These are phyloP conservation scores for Purshia tridentata DNA, from an alignment of 306 rosid genomes.

Conservation along the genomic window DNA sequence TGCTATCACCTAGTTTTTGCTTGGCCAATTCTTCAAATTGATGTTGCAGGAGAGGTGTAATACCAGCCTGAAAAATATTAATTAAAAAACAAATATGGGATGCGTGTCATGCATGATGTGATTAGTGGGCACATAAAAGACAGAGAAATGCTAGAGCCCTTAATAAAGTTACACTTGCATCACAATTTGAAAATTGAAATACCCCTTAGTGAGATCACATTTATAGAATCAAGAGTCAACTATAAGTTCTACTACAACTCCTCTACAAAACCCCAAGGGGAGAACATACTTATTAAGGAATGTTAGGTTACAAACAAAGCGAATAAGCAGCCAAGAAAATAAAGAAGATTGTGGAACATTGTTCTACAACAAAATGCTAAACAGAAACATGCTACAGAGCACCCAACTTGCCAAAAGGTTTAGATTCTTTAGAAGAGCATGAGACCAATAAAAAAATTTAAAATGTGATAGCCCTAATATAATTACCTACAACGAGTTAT, in stretches of 20 bases:
- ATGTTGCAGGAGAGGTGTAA: conserved; percentile 76
- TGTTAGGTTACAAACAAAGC: neutral
- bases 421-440: neutral
- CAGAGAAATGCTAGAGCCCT: neutral
- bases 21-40: conserved; percentile 71
- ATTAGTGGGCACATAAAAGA: neutral
- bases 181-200: neutral
- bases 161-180: neutral
- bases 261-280: neutral
- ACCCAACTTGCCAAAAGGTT: neutral
- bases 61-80: conserved; percentile 63
- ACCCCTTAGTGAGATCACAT: neutral
- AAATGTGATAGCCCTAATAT: no score
- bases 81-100: neutral
- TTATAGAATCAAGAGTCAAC: neutral
- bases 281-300: neutral
- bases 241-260: neutral
- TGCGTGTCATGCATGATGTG: neutral
- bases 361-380: neutral
- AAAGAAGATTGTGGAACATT: neutral
- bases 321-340: neutral
- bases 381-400: neutral
- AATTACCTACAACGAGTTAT: no score
- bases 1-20: conserved; percentile 50
- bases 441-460: no score